Evolutionary conservation across 169 alveolate genomes (phyloP).

Genomic region (Eimeria necatrix): DNA sequence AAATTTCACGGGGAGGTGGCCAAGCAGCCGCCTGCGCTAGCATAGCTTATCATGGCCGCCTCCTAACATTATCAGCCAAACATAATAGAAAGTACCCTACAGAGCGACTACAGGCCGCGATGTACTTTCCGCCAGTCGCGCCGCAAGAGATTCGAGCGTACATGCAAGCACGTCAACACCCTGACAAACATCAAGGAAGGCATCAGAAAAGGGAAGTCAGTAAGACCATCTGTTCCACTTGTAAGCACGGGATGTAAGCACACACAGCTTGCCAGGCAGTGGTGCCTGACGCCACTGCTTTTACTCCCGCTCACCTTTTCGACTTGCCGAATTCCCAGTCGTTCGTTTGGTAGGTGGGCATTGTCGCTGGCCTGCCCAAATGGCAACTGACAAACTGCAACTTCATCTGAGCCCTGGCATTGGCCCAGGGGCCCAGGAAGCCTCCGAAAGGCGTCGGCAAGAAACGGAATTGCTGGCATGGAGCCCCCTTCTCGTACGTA

Average conservation of each 20-base stretch:
- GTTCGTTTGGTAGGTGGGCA: conserved; percentile 82
- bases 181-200: not conserved
- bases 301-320: conserved; percentile 41
- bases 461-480: conserved; percentile 78
- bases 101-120: not conserved
- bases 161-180: conserved; percentile 67
- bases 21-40: not conserved
- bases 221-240: not conserved
- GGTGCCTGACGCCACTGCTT: not conserved
- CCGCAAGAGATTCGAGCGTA: conserved; percentile 57
- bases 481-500: conserved; percentile 82
- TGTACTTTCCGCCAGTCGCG: not conserved
- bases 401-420: conserved; percentile 12
- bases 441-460: conserved; percentile 58
- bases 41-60: not conserved
- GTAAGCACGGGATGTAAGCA: not conserved
- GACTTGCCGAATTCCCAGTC: conserved; percentile 76
- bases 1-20: not conserved
- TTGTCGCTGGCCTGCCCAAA: conserved; percentile 82
- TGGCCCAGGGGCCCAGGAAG: conserved; percentile 25
- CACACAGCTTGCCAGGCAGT: too few species aligned
- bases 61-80: not conserved
- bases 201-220: too few species aligned
- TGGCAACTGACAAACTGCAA: conserved; percentile 79
- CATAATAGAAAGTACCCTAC: not conserved